phyloP scores from a whole-genome alignment of 805 yeast species.

The Wickerhamiella sergipiensis region DNA sequence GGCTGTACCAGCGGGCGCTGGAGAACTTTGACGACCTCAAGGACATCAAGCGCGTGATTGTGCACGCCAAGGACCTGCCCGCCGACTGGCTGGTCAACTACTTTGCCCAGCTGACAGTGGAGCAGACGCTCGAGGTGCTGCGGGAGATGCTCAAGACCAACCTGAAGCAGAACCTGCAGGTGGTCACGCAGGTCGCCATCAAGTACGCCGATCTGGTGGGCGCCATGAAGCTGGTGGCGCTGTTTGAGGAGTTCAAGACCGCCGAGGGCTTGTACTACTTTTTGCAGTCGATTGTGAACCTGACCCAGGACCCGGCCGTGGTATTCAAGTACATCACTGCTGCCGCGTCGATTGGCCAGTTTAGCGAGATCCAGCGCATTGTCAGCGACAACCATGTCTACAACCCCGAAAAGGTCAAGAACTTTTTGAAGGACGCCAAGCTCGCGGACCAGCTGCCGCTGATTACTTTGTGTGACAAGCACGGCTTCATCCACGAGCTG shows the following conservation, averaged over 20 bases:
- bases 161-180: slow-evolving; percentile 77
- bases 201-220: slow-evolving; percentile 92
- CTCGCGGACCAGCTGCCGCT: slow-evolving; percentile 92
- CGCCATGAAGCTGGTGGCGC: slow-evolving; percentile 64
- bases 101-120: slow-evolving; percentile 89
- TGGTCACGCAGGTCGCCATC: slow-evolving; percentile 90
- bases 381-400: slow-evolving; percentile 89
- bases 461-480: slow-evolving; percentile 92
- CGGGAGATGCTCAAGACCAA: slow-evolving; percentile 72
- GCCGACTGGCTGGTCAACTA: slow-evolving; percentile 86
- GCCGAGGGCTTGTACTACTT: slow-evolving; percentile 91
- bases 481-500: slow-evolving; percentile 81
- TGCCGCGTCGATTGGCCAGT: slow-evolving; percentile 81
- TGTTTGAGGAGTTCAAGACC: slow-evolving; percentile 88
- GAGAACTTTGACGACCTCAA: slow-evolving; percentile 90
- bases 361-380: slow-evolving; percentile 87
- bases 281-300: slow-evolving; percentile 81
- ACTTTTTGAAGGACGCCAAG: slow-evolving; percentile 86
- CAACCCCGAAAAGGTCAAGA: slow-evolving; percentile 94
- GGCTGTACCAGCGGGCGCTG: slow-evolving; percentile 85
- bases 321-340: slow-evolving; percentile 93
- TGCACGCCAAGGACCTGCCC: slow-evolving; percentile 67
- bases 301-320: slow-evolving; percentile 87
- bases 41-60: slow-evolving; percentile 90
- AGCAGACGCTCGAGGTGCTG: slow-evolving; percentile 78